A percentile compares a stretch with the other conserved stretches of the same genome.
These are phyloP conservation scores for Pholiota conissans DNA, from an alignment of 768 basidiomycete genomes.

Conservation along the genomic window DNA sequence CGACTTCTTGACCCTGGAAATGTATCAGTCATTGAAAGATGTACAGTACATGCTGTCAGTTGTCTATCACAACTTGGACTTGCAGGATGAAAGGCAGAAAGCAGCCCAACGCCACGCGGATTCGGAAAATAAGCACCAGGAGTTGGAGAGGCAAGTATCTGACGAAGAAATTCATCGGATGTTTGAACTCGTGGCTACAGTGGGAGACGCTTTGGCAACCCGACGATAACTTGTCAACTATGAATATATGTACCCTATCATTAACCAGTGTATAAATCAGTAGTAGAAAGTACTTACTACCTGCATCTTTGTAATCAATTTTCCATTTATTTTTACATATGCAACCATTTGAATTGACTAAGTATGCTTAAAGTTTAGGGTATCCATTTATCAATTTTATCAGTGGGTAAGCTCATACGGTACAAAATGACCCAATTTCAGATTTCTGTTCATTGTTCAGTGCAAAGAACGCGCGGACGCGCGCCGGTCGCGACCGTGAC, in stretches of 20 bases:
- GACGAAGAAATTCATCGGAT: constrained; percentile 57
- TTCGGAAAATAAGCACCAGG: constrained; percentile 40
- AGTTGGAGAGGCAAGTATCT: constrained; percentile 40
- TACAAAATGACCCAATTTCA: background rate
- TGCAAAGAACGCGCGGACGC: too few species aligned
- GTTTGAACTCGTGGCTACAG: constrained; percentile 55
- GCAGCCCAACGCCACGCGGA: constrained; percentile 47
- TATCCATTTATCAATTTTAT: too few species aligned
- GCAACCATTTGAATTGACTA: too few species aligned
- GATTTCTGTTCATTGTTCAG: too few species aligned
- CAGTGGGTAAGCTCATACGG: too few species aligned
- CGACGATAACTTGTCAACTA: constrained; percentile 19
- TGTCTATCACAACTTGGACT: constrained; percentile 69
- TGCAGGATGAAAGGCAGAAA: constrained; percentile 53
- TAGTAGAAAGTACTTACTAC: too few species aligned
- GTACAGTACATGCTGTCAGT: constrained; percentile 73
- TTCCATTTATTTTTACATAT: too few species aligned
- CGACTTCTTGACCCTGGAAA: constrained; percentile 63
- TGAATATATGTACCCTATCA: background rate
- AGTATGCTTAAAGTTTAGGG: too few species aligned
- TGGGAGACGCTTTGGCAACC: constrained; percentile 59
- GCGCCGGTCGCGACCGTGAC: background rate
- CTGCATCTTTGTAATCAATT: too few species aligned
- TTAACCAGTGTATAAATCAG: background rate
- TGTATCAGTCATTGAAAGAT: constrained; percentile 59